A percentile compares a stretch with the other conserved stretches of the same genome.
phyloP scores from a whole-genome alignment of 2,329 filamentous ascomycete species.

The Zymoseptoria ardabiliae region DNA sequence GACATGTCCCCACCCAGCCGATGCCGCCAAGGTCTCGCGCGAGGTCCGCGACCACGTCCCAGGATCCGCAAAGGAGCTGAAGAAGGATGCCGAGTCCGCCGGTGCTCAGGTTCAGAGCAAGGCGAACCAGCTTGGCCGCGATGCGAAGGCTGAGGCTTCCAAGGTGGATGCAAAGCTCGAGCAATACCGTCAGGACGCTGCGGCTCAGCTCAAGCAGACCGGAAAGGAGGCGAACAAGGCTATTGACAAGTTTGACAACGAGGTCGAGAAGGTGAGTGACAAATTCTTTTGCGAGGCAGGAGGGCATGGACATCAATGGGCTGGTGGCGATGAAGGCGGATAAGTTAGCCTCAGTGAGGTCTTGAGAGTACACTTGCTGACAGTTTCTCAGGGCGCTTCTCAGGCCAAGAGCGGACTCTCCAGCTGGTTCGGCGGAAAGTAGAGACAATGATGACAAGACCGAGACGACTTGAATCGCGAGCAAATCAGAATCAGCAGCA shows the following conservation, averaged over 20 bases:
- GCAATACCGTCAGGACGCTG: conserved; percentile 40
- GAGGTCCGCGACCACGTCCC: conserved; percentile 61
- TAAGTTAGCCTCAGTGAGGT: conserved; percentile 1
- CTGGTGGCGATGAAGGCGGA: conserved; percentile 5
- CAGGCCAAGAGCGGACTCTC: conserved; percentile 80
- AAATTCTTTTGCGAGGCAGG: conserved; percentile 12
- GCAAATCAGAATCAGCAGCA: neutral
- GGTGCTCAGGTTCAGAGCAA: conserved; percentile 49
- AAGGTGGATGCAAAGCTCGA: conserved; percentile 23
- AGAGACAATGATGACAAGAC: conserved; percentile 3
- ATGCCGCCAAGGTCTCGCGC: conserved; percentile 62
- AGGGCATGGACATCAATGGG: conserved; percentile 12
- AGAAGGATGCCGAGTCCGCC: conserved; percentile 47
- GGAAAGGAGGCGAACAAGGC: conserved; percentile 45
- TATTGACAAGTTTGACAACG: conserved; percentile 74
- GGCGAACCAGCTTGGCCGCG: conserved; percentile 55
- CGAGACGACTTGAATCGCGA: neutral
- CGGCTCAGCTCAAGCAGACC: conserved; percentile 54
- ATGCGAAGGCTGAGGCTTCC: conserved; percentile 46
- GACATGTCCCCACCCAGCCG: conserved; percentile 48
- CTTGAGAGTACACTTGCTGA: conserved; percentile 8
- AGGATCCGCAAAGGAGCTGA: conserved; percentile 52
- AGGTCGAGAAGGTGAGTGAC: conserved; percentile 47
- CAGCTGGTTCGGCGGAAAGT: conserved; percentile 69
- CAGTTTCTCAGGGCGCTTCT: conserved; percentile 50